Evolutionary conservation across 83 land plant genomes (phyloP).

Genomic region (Larix sibirica): DNA sequence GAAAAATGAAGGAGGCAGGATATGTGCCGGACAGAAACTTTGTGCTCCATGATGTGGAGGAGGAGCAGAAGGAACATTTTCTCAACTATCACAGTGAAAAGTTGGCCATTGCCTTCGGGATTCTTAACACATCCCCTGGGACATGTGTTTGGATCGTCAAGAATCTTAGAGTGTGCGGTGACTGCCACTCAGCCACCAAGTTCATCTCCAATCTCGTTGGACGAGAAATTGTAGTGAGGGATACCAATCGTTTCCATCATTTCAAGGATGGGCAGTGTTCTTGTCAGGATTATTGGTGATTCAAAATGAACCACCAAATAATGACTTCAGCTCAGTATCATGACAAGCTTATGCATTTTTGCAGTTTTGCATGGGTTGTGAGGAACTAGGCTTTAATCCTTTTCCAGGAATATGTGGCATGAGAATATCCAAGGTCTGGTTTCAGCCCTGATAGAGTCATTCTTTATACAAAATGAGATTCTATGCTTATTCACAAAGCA

Average conservation of each 20-base stretch:
- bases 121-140: neutral
- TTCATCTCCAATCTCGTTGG: neutral
- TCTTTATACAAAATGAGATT: neutral
- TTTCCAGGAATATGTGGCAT: neutral
- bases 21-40: neutral
- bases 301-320: neutral
- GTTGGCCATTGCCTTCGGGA: conserved; percentile 14
- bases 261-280: conserved; percentile 9
- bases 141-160: neutral
- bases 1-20: neutral
- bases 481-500: neutral
- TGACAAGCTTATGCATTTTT: conserved; percentile 1
- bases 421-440: neutral
- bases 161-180: conserved; percentile 8
- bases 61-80: neutral
- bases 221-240: neutral
- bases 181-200: conserved; percentile 10
- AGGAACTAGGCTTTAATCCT: neutral
- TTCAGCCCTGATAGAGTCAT: neutral
- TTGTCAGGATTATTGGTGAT: neutral
- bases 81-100: conserved; percentile 8
- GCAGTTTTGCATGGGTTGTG: neutral
- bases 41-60: conserved; percentile 6
- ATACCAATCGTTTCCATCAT: neutral
- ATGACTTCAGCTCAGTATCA: neutral